Percentiles rank a stretch among this genome's conserved stretches.
These are phyloP conservation scores for Boletus insuetus DNA, from an alignment of 768 basidiomycete species.

Conservation along the genomic window DNA sequence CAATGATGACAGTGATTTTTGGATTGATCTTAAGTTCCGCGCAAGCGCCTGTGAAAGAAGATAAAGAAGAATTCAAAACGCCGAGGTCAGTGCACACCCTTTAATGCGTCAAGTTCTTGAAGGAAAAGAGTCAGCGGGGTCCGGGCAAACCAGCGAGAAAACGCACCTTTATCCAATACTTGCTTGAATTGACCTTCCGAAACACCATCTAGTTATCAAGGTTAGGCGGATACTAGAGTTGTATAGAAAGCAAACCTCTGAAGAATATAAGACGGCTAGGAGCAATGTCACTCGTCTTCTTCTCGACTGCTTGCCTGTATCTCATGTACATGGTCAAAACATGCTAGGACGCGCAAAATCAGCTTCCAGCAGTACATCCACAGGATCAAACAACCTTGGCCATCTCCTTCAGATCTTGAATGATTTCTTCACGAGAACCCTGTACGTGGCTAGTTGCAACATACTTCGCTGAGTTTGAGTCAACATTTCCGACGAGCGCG, in stretches of 20 bases:
- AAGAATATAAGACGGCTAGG: constrained; percentile 77
- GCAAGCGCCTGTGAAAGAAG: constrained; percentile 54
- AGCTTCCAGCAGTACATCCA: constrained; percentile 5
- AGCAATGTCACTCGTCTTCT: constrained; percentile 36
- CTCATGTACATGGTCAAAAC: constrained; percentile 54
- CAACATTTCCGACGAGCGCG: constrained; percentile 76
- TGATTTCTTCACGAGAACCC: constrained; percentile 69
- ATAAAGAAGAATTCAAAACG: constrained; percentile 1
- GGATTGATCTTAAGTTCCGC: constrained; percentile 52
- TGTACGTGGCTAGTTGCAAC: constrained; percentile 61
- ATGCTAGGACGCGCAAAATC: constrained; percentile 36
- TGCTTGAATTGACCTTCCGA: constrained; percentile 53
- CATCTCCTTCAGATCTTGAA: constrained; percentile 69
- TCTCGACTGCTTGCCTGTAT: constrained; percentile 57
- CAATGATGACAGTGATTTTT: constrained; percentile 73
- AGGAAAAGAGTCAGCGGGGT: constrained; percentile 1
- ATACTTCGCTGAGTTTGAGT: constrained; percentile 74
- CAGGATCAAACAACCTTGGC: constrained; percentile 39
- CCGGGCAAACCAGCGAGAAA: not conserved
- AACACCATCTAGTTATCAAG: constrained; percentile 43
- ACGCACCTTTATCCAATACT: constrained; percentile 52
- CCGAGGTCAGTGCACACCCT: constrained; percentile 39
- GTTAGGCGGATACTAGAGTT: not conserved
- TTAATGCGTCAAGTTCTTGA: constrained; percentile 57
- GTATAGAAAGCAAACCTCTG: constrained; percentile 45